Evolutionary conservation across 257 asterid genomes (phyloP), one percentile per base, ranked within the genome.

Genomic region (Haberlea rhodopensis): DNA sequence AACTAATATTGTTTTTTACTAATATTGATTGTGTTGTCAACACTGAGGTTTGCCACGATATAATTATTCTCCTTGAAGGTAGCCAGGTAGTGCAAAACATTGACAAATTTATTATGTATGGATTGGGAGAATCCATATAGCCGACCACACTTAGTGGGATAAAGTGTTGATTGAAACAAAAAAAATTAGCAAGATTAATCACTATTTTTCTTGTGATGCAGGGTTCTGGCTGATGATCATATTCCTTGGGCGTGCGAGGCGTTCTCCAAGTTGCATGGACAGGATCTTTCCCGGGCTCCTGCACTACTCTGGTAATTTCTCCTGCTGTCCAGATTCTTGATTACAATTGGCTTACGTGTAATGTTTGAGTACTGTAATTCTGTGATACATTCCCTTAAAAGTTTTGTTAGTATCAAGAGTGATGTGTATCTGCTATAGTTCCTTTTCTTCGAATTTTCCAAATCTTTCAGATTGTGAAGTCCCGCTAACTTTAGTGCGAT

Each of bases 161-260:
- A n/a, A n/a, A n/a, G n/a, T n/a, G n/a, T n/a, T n/a, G n/a, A n/a
- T n/a, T n/a, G n/a, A n/a, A n/a, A n/a, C n/a, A n/a, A n/a, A n/a
- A n/a, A 27, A 31, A 8, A 27, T 27, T 57, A 57, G 25, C 46
- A 28, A 27, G 25, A 57, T 5, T 61, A 54, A 25, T 61, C 40
- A n/a, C 53, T 62, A 29, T 69, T 40, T 65, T 20, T 74, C 60
- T 76, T 60, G 46, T 34, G 45, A 64, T 68, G 81, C 90, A 87
- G 99, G 79, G 99, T 90, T 64, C 77, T 87, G 80, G 99, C 99
- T 45, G 99, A 94, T 73, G 99, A 95, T 64, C 99, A 94, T 71
- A 78, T 88, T 73, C 86, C 96, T 21, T 94, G 99, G 99, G 96
- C 97, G 10, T 94, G 99, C 18, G 99, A 90, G 80, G 99, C 96